Percentiles rank a stretch among this genome's conserved stretches.
Conservation (phyloP, 2,329 filamentous ascomycete genomes). For the Pseudogymnoascus sp. region DNA sequence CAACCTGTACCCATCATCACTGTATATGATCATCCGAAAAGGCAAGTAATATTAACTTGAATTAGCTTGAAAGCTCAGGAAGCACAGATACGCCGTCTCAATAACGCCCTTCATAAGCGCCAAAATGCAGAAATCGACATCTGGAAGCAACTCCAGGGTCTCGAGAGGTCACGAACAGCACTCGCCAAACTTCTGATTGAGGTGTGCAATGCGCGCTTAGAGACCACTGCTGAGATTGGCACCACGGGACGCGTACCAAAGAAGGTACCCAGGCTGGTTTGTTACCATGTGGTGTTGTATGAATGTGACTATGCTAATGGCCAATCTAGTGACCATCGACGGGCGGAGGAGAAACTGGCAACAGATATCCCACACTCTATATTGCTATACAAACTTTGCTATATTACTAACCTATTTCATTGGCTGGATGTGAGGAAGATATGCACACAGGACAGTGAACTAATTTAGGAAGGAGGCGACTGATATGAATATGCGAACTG, state of each 20-base stretch:
- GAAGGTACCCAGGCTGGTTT: not conserved
- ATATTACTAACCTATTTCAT: not conserved
- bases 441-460: not conserved
- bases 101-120: not conserved
- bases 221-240: not conserved
- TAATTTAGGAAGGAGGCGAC: not conserved
- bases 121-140: slow-evolving; percentile 1
- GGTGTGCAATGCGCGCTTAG: not conserved
- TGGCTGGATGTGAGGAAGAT: not conserved
- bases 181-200: not conserved
- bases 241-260: not conserved
- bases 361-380: not conserved
- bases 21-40: not conserved
- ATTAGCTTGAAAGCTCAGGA: not conserved
- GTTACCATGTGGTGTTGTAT: not conserved
- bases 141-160: not conserved
- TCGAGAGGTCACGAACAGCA: not conserved
- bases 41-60: not conserved
- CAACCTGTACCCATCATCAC: not conserved
- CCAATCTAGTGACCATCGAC: not conserved
- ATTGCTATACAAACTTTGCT: slow-evolving; percentile 5
- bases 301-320: not conserved
- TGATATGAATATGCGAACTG: not conserved
- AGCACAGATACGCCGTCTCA: not conserved
- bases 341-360: not conserved